Percentiles rank a stretch among this genome's conserved stretches.
Evolutionary conservation across 371 early-diverging fungal species (phyloP).

Genomic region (Mortierella sp.): DNA sequence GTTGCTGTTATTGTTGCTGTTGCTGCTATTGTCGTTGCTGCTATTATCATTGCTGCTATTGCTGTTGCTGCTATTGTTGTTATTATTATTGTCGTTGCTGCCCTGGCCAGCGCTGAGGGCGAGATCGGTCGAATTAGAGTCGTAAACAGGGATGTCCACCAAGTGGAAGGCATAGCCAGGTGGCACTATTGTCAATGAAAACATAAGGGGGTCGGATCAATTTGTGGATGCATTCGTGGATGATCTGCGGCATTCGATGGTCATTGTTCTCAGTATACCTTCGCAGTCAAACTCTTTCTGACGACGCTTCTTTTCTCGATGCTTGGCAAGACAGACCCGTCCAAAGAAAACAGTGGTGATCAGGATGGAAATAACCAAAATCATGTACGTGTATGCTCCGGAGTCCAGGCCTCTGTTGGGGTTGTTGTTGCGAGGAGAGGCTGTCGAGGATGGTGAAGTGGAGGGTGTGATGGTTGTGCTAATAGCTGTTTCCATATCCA

Average conservation of each 20-base stretch:
- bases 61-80: no score
- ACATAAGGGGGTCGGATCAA: not conserved
- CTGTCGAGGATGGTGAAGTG: not conserved
- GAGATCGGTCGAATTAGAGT: not conserved
- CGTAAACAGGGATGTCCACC: not conserved
- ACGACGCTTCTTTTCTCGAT: not conserved
- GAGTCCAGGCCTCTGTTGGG: not conserved
- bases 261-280: slow-evolving; percentile 3
- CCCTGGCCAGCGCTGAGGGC: not conserved
- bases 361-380: slow-evolving; percentile 16
- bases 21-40: no score
- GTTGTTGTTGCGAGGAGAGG: not conserved
- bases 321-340: slow-evolving; percentile 16
- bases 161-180: slow-evolving; percentile 6
- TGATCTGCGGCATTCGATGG: not conserved
- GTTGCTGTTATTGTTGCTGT: no score
- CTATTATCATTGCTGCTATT: no score
- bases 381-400: slow-evolving; percentile 30
- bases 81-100: no score
- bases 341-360: slow-evolving; percentile 16
- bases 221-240: not conserved
- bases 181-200: not conserved
- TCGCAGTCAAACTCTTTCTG: slow-evolving; percentile 23
- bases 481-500: not conserved
- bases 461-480: not conserved